Conservation (phyloP, 2,329 filamentous ascomycete species). For the Exophiala viscosa region DNA sequence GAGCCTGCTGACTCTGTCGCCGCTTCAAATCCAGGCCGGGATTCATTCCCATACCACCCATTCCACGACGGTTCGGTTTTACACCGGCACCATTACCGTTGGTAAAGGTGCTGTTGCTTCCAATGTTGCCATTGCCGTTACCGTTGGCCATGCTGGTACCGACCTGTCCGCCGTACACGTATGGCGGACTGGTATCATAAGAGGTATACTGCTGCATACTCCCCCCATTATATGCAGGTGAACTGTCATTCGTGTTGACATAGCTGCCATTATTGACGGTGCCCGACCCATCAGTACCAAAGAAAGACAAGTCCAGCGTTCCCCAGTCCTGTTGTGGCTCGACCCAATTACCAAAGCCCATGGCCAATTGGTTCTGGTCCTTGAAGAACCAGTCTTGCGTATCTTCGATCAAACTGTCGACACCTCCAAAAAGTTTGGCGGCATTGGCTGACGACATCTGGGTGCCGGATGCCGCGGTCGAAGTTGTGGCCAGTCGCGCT, state of each 20-base stretch:
- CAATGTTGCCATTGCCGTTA: neutral
- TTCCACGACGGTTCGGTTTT: neutral
- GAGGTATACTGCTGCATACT: neutral
- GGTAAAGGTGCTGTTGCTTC: too few species aligned
- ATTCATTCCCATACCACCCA: neutral
- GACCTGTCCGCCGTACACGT: neutral
- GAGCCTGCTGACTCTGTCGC: neutral
- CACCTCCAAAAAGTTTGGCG: constrained; percentile 55
- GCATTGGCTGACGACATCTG: constrained; percentile 39
- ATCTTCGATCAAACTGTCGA: constrained; percentile 60
- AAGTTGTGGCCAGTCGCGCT: constrained; percentile 24
- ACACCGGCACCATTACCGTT: neutral
- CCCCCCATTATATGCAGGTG: constrained; percentile 9
- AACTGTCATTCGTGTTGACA: constrained; percentile 14
- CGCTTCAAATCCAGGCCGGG: neutral
- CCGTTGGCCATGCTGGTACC: neutral
- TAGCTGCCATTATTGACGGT: neutral
- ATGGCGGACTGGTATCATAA: neutral
- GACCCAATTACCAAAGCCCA: constrained; percentile 61
- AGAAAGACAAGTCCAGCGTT: constrained; percentile 20
- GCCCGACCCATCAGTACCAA: constrained; percentile 13
- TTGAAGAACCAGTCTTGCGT: constrained; percentile 63
- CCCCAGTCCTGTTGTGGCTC: constrained; percentile 26
- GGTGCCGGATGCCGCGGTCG: constrained; percentile 27
- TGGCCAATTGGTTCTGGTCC: constrained; percentile 59